Evolutionary conservation across 2,329 filamentous ascomycete genomes (phyloP).

Genomic region (Dryadomyces quercivorus): DNA sequence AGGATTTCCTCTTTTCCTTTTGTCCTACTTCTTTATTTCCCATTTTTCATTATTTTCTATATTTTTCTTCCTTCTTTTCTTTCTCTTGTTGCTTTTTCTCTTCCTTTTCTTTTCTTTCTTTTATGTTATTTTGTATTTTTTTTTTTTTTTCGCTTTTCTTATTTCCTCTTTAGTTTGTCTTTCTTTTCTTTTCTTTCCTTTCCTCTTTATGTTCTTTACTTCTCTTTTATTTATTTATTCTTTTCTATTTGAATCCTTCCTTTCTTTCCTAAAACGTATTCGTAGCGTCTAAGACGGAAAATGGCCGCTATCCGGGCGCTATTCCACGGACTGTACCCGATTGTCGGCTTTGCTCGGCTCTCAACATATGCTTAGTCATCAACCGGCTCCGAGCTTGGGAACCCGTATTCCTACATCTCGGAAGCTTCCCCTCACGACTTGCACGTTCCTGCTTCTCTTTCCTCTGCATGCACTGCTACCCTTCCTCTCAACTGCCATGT

Average conservation of each 20-base stretch:
- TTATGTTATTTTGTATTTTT: no score
- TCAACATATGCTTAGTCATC: background rate
- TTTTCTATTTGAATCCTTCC: background rate
- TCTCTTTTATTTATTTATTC: background rate
- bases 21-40: no score
- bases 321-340: background rate
- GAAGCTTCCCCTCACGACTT: background rate
- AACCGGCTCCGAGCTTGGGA: background rate
- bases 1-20: no score
- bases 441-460: background rate
- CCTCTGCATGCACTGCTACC: background rate
- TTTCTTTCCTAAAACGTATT: no score
- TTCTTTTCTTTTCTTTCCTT: background rate
- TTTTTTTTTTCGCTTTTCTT: background rate
- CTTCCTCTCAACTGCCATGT: slow-evolving; percentile 7
- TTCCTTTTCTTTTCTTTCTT: no score
- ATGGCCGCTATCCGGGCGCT: background rate
- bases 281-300: background rate
- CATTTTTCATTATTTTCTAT: no score
- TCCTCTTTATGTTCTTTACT: background rate
- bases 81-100: no score
- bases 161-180: background rate
- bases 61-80: background rate
- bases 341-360: slow-evolving; percentile 2
- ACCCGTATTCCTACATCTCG: background rate